Base-by-base conservation (phyloP, 495 filamentous ascomycete genomes). In the Podospora australis region DNA sequence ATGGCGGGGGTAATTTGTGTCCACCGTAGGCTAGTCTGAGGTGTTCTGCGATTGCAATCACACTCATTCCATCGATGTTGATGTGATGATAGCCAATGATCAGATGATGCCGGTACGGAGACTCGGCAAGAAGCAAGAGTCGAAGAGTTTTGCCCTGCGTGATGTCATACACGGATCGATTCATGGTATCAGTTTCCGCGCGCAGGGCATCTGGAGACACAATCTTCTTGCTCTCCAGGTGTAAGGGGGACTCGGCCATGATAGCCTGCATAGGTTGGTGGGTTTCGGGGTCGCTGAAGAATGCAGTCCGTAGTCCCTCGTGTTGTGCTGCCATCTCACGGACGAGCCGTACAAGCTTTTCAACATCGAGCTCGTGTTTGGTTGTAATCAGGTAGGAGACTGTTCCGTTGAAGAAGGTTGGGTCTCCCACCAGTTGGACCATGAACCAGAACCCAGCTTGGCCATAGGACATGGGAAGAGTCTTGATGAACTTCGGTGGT, bases 361-460 rank as follows among this genome's bases (percentile, higher is more conserved):
- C 21, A 2, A 46, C 26, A 28, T 52, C 41, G 16, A 52, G 49
- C 14, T 28, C 39, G 25, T 13, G 9, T 39, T 43, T 43, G 22
- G 40, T 40, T 19, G 49, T 52, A 19, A 52, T 52, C 21, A 52
- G 19, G 32, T 39, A 52, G 13, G 41, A 30, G 9, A 59, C 50
- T 1, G 35, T 39, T 1, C 44, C 47, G 24, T 75, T 77, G 25
- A 63, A 66, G 2, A 66, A 64, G 0, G 67, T 66, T 20, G 49
- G 58, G 49, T 74, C 63, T 20, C 66, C 48, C 4, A 72, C 35
- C 1, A 64, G 48, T 2, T 48, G 51, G 0, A 30, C 44, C 7
- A 70, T 35, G 39, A 71, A 71, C 69, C 69, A 72, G 44, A 72
- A 69, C 0, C 70, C 57, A 0, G 70, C 71, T 39, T 72, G 69